Evolutionary conservation across 139 green algal species (phyloP).

Genomic region (Chara braunii): DNA sequence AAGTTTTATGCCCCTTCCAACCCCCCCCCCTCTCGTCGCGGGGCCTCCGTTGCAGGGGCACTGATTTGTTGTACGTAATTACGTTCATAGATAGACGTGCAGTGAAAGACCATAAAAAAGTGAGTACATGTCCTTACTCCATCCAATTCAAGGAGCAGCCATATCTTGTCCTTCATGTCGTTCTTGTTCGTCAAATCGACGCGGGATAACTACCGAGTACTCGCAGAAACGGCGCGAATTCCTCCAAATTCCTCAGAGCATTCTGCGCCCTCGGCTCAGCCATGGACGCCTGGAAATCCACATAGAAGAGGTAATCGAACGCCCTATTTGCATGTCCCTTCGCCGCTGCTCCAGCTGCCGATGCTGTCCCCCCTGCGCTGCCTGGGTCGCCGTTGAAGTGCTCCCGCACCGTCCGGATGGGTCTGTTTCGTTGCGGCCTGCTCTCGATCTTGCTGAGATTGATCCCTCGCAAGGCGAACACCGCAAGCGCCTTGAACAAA

Average conservation of each 20-base stretch:
- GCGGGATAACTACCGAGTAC: slow-evolving; percentile 91
- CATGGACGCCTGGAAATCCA: slow-evolving; percentile 85
- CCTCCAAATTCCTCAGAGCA: slow-evolving; percentile 78
- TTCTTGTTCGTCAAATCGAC: too few relatives aligned
- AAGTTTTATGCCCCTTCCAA: too few relatives aligned
- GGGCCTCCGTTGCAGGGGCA: too few relatives aligned
- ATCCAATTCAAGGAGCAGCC: neutral
- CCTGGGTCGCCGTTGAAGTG: neutral
- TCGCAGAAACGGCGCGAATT: slow-evolving; percentile 81
- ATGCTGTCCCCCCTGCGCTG: too few relatives aligned
- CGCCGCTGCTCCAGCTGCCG: too few relatives aligned
- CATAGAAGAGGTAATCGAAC: slow-evolving; percentile 97
- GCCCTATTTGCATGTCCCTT: too few relatives aligned
- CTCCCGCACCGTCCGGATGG: slow-evolving; percentile 46
- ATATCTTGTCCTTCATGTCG: slow-evolving; percentile 46
- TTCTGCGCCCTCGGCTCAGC: slow-evolving; percentile 73
- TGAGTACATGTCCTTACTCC: too few relatives aligned
- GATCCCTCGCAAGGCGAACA: slow-evolving; percentile 94
- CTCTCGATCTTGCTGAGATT: slow-evolving; percentile 96
- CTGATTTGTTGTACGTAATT: too few relatives aligned
- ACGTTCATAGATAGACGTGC: too few relatives aligned
- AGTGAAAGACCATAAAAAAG: too few relatives aligned
- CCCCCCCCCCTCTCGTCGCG: too few relatives aligned
- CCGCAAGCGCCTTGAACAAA: slow-evolving; percentile 92
- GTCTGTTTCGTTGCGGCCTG: slow-evolving; percentile 68